Evolutionary conservation across 257 asterid genomes (phyloP).

Genomic region (Phtheirospermum japonicum): DNA sequence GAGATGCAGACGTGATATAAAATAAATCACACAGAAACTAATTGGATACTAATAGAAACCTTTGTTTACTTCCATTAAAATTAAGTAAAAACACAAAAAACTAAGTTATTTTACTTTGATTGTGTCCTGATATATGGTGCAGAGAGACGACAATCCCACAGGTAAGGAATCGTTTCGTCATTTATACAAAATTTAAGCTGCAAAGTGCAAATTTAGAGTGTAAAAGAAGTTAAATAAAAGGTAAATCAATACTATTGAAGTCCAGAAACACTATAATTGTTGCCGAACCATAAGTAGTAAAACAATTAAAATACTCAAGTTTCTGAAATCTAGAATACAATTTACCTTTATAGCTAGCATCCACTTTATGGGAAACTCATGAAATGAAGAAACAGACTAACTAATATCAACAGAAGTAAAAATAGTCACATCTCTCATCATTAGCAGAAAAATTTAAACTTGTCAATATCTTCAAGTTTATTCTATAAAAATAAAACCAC

Average conservation of each 20-base stretch:
- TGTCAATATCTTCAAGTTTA: too few species aligned
- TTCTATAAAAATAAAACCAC: constrained; percentile 24
- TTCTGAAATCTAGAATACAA: too few species aligned
- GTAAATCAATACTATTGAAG: neutral
- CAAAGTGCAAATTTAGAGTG: neutral
- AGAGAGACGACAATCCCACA: neutral
- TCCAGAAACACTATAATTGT: neutral
- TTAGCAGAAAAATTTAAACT: neutral
- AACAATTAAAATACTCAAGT: too few species aligned
- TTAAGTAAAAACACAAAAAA: too few species aligned
- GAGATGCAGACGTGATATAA: too few species aligned
- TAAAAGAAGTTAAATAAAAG: neutral
- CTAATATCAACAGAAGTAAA: neutral
- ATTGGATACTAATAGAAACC: too few species aligned
- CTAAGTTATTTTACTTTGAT: neutral
- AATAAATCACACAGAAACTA: too few species aligned
- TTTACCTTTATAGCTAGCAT: too few species aligned
- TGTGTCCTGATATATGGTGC: neutral
- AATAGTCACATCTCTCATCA: constrained; percentile 8
- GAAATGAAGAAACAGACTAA: constrained; percentile 2
- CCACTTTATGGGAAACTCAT: too few species aligned
- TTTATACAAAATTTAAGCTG: too few species aligned
- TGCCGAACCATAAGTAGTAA: too few species aligned
- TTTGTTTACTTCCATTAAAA: too few species aligned
- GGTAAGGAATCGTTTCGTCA: neutral